Base-by-base conservation (phyloP, 2,329 filamentous ascomycete genomes). In the Paraphaeosphaeria minitans region DNA sequence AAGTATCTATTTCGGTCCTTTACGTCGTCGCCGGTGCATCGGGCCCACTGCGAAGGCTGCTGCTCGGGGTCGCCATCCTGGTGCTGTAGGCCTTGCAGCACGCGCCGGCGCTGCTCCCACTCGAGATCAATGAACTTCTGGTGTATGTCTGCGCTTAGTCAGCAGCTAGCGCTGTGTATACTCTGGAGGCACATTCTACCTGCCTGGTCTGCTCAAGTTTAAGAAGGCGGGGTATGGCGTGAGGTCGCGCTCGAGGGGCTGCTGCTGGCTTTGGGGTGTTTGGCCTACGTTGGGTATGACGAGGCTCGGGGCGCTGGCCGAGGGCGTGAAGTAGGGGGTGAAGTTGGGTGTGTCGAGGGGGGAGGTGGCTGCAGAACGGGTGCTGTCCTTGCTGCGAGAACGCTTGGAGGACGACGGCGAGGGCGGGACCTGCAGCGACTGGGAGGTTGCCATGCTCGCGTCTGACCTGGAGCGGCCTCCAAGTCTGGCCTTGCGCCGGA, bases 1-100 rank as follows among this genome's bases (percentile, higher is more conserved):
- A 83, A 76, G 78, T 98, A 99, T 56, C 95, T 88, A 77, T 98
- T 96, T 66, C 94, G 85, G 37, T 78, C 75, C 59, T 81, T 82
- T 62, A 86, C 80, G 49, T 86, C 82, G 9, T 85, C 80, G 24
- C 83, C 82, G 29, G 78, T 78, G 51, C 89, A 82, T 55, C 88
- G 82, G 3, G 86, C 82, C 82, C 83, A 90, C 62, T 80, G 81
- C 53, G 84, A 84, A 13, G 77, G 73, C 22, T 82, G 73, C 22
- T 82, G 77, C 50, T 83, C 79, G 46, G 79, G 7, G 71, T 71
- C 64, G 79, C 35, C 47, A 4, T 60, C 50, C 19, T 68, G 62
- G 4, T 59, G 51, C 19, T 68, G 63, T n/a, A 70, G 27, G 48
- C 79, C 82, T 59, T 84, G 79, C 16, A 79, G 69, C 13, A 87